phyloP scores from a whole-genome alignment of 257 asterid species.

The Buddleja alternifolia region DNA sequence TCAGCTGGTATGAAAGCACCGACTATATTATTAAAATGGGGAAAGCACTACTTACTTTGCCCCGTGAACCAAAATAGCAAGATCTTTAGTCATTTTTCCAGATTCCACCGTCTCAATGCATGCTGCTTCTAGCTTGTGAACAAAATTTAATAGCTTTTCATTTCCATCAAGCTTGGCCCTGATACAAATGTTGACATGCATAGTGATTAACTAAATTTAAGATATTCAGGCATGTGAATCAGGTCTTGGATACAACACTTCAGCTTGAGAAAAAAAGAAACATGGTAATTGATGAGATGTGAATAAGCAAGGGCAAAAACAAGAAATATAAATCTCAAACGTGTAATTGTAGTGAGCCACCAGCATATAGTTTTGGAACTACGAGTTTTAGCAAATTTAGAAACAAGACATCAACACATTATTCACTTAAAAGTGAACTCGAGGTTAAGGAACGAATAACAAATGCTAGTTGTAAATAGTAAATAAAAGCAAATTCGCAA shows the following conservation, averaged over 20 bases:
- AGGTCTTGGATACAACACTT: slow-evolving; percentile 6
- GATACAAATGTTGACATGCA: slow-evolving; percentile 20
- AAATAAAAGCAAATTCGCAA: no score
- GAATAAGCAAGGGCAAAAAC: neutral
- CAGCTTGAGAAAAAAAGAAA: slow-evolving; percentile 3
- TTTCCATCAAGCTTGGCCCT: slow-evolving; percentile 88
- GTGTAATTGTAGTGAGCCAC: neutral
- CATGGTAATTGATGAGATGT: neutral
- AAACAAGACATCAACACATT: neutral
- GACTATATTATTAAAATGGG: neutral
- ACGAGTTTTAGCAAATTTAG: neutral
- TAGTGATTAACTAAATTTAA: slow-evolving; percentile 1
- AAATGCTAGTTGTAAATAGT: neutral
- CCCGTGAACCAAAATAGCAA: slow-evolving; percentile 78
- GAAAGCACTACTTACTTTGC: slow-evolving; percentile 64
- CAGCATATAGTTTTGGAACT: neutral
- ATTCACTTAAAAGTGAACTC: neutral
- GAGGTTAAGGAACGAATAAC: no score
- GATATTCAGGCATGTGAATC: neutral
- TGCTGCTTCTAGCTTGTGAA: slow-evolving; percentile 79
- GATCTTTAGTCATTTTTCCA: slow-evolving; percentile 96
- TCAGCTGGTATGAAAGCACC: neutral
- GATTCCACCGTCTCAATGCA: slow-evolving; percentile 84
- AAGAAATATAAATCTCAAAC: neutral
- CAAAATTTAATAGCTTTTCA: slow-evolving; percentile 64